Base-by-base conservation (phyloP, 225 moss, liverwort and hornwort genomes). In the Physcomitrium patens region DNA sequence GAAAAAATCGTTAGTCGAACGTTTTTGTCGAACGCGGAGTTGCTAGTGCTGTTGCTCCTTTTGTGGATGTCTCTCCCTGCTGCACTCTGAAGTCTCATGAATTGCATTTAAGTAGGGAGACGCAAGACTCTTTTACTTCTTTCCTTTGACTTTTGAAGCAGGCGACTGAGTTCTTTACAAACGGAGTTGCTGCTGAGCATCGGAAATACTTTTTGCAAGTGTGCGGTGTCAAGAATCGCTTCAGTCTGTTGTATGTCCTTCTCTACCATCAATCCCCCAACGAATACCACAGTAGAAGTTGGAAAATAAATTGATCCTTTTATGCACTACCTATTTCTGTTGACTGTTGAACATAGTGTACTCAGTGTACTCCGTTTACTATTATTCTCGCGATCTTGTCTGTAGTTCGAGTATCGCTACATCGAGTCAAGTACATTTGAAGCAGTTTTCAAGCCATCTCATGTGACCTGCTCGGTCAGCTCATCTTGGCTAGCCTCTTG, bases 31-130 rank as follows among this genome's bases (percentile, higher is more conserved):
- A 77, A 24, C 24, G 15, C 46, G 53, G 54, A 28, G 54, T 47
- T 53, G 5, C 24, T 67, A n/a, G 67, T 53, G 76, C 60, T 61
- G 0, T 5, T 18, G 50, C 31, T 60, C 19, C 22, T 18, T 16
- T 6, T 10, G 28, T 24, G 60, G 52, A 73, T 61, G 65, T 67
- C 20, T 72, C 46, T 5, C 28, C 64, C 28, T 26, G 12, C 78
- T 82, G 82, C 63, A 70, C 67, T 78, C 75, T 75, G 71, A 67
- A 55, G 72, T 63, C 66, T 79, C 83, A 79, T 79, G 83, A 83
- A 76, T 71, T 82, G 19, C 66, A 54, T 26, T 49, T 41, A 58
- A 10, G 67, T 28, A 37, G 26, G 23, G 49, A 41, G 63, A 55
- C 53, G 43, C 3, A 46, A 61, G 56, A 54, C 66, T 47, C 26